Evolutionary conservation across 176 grass and related monocot species (phyloP).

Genomic region (Calamus simplicifolius): DNA sequence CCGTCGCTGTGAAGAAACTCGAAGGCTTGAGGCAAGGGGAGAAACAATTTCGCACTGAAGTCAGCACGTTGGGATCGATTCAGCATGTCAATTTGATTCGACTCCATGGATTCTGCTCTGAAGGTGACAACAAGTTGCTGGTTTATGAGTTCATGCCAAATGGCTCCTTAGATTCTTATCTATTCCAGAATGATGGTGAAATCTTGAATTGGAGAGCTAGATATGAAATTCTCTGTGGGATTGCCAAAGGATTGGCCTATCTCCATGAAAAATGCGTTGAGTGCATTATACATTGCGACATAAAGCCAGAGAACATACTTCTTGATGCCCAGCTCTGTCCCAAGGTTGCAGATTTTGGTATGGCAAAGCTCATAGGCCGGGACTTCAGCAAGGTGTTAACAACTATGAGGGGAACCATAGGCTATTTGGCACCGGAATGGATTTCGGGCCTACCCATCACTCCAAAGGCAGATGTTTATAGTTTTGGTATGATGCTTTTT

Average conservation of each 20-base stretch:
- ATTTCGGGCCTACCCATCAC: constrained; percentile 18
- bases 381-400: constrained; percentile 35
- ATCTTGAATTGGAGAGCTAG: constrained; percentile 22
- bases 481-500: constrained; percentile 37
- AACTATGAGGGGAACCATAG: constrained; percentile 30
- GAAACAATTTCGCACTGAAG: constrained; percentile 32
- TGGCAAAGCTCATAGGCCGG: constrained; percentile 31
- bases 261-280: constrained; percentile 31
- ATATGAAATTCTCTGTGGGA: constrained; percentile 20
- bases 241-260: constrained; percentile 25
- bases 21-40: constrained; percentile 28
- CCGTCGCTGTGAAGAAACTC: constrained; percentile 35
- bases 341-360: constrained; percentile 34
- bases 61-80: constrained; percentile 26
- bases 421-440: constrained; percentile 37
- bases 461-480: constrained; percentile 29
- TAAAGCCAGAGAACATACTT: constrained; percentile 47
- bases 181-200: constrained; percentile 8
- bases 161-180: constrained; percentile 26
- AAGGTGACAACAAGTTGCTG: constrained; percentile 13
- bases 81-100: constrained; percentile 27
- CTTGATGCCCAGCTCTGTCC: constrained; percentile 9
- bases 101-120: constrained; percentile 22
- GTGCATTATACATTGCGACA: constrained; percentile 32
- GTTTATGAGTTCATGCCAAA: constrained; percentile 34